These are phyloP conservation scores for Daldinia sp. DNA, from an alignment of 2,329 filamentous ascomycete genomes.

Conservation along the genomic window DNA sequence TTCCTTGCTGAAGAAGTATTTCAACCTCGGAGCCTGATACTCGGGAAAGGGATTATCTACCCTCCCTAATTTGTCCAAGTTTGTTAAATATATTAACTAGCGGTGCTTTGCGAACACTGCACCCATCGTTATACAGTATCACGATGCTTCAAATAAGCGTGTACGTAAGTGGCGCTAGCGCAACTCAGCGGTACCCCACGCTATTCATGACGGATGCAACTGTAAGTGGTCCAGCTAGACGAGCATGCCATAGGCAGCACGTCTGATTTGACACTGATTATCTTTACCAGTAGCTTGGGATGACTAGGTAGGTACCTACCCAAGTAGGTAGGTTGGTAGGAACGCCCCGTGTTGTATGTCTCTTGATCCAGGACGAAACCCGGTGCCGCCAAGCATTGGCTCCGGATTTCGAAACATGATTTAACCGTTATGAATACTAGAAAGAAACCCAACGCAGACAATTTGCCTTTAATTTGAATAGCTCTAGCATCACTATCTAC, in stretches of 20 bases:
- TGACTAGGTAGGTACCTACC: background rate
- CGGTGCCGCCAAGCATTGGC: slow-evolving; percentile 3
- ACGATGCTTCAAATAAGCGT: slow-evolving; percentile 1
- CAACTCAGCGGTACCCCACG: slow-evolving; percentile 14
- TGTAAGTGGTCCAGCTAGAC: background rate
- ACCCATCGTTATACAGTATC: too few species aligned
- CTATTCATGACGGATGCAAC: slow-evolving; percentile 7
- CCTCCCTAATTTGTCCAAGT: too few species aligned
- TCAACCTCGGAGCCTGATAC: too few species aligned
- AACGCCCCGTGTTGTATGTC: slow-evolving; percentile 15
- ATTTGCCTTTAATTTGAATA: background rate
- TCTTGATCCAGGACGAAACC: slow-evolving; percentile 12
- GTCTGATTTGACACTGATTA: slow-evolving; percentile 18
- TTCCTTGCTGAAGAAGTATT: too few species aligned
- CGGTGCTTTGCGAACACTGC: too few species aligned
- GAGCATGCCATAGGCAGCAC: slow-evolving; percentile 4
- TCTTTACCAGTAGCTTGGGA: slow-evolving; percentile 22
- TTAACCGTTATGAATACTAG: background rate
- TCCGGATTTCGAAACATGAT: slow-evolving; percentile 2
- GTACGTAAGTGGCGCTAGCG: background rate
- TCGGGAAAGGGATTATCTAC: background rate
- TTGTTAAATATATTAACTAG: too few species aligned
- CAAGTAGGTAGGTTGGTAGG: too few species aligned
- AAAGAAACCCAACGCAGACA: background rate
- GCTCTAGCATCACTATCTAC: slow-evolving; percentile 57